Evolutionary conservation across 108 stramenopile genomes (phyloP), one percentile per base, ranked within the genome.

Genomic region (Tribonema minus): DNA sequence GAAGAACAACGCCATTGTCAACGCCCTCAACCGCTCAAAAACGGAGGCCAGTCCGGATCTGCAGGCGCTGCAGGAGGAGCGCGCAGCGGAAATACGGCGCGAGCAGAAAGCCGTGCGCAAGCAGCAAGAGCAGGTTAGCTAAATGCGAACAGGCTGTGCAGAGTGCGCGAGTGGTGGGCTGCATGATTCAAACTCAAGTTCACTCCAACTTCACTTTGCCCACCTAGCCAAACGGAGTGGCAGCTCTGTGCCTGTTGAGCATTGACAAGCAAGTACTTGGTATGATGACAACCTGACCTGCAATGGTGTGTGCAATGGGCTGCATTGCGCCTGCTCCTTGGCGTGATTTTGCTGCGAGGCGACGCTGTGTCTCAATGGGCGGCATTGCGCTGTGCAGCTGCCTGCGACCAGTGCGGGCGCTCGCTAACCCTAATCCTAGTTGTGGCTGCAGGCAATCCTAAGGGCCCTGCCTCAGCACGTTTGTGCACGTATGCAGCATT

Each of bases 1-100:
- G 67, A 90, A 88, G 81, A 75, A 74, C 40, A 88, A 89, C 28
- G 23, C 70, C 3, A 83, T 87, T 32, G 85, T 87, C 25, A 87
- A 87, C 67, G 84, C 74, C 7, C 46, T 87, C 34, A 87, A 85
- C 70, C 76, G 82, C 27, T 83, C 86, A 28, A 86, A 86, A 70
- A 76, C 58, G 32, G 85, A 83, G 64, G 72, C 80, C n/a, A 37
- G 29, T 33, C 89, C 89, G 58, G 82, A 90, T 61, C 73, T 89
- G 29, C 40, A 64, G 1, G 78, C 62, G 36, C 71, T 63, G 70
- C 79, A 80, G 29, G 79, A 80, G 54, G 79, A 80, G 38, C 59
- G 70, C 25, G 79, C 79, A 3, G 69, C 70, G 69, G 70, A 71
- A 30, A 37, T 70, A 32, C 32, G 79, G 58, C 70, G 77, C 34